Percentiles rank a stretch among this genome's conserved stretches.
These are phyloP conservation scores for Discostella stelligeroides DNA, from an alignment of 108 stramenopile species.

Conservation along the genomic window DNA sequence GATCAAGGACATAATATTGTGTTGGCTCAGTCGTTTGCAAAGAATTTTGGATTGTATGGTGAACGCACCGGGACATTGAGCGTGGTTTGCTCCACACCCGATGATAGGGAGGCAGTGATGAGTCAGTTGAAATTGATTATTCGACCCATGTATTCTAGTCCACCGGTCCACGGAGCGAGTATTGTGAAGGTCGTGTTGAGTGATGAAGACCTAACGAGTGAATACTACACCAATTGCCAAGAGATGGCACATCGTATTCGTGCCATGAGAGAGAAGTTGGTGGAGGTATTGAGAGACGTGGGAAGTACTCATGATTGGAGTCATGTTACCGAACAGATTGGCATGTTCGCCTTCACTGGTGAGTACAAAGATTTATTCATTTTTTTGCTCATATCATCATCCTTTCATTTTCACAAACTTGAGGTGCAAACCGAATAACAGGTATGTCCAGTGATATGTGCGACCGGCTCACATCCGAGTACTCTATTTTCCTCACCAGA, in stretches of 20 bases:
- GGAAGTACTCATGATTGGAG: constrained; percentile 91
- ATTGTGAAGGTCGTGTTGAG: constrained; percentile 93
- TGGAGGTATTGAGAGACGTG: constrained; percentile 73
- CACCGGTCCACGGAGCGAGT: constrained; percentile 93
- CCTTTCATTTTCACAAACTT: no score
- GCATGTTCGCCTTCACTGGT: constrained; percentile 99
- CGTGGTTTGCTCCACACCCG: constrained; percentile 78
- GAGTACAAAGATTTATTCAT: no score
- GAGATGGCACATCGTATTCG: constrained; percentile 94
- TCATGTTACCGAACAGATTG: constrained; percentile 97
- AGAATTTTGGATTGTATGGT: constrained; percentile 99
- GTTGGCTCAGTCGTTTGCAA: constrained; percentile 96
- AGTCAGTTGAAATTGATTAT: constrained; percentile 93
- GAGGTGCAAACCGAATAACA: no score
- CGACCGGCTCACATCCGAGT: constrained; percentile 79
- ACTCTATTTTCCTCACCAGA: constrained; percentile 92
- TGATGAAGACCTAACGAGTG: constrained; percentile 68
- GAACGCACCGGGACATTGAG: constrained; percentile 94
- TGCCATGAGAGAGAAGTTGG: constrained; percentile 82
- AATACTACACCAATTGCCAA: constrained; percentile 91
- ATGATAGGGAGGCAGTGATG: constrained; percentile 84
- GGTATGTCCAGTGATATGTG: constrained; percentile 94
- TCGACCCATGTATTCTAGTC: constrained; percentile 97
- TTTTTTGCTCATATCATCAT: no score
- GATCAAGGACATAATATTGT: constrained; percentile 86